Base-by-base conservation (phyloP, 352 stramenopile species). In the Vaucheria bursata region DNA sequence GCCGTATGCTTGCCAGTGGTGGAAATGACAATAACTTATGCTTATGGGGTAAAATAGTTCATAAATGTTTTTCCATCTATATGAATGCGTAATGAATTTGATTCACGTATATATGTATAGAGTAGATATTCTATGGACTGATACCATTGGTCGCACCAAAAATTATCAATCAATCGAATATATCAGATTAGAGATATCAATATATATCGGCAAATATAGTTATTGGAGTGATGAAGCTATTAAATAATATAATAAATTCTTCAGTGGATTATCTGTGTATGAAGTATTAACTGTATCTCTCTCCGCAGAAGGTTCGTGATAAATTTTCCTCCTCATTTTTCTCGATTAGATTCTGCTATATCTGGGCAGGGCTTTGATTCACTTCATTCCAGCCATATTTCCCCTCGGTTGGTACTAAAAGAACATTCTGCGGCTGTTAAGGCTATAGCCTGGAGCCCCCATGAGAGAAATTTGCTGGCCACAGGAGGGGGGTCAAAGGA, bases 11-110 rank as follows among this genome's bases (percentile, higher is more conserved):
- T 3, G 95, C 95, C 0, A 97, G 92, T 1, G 96, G 96, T 25
- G 95, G 94, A 18, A 99, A 99, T 85, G 96, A 99, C 85, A 99
- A 99, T 79, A 86, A 89, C 18, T 85, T 99, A 12, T 98, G 93
- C 75, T 84, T 99, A 32, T 98, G 94, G 93, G 93, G 97, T 87
- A 87, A 69, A n/a, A n/a, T n/a, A n/a, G n/a, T n/a, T n/a, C n/a
- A n/a, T n/a, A n/a, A n/a, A n/a, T n/a, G n/a, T n/a, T n/a, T n/a
- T n/a, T n/a, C n/a, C n/a, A n/a, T n/a, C n/a, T n/a, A n/a, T n/a
- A n/a, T n/a, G n/a, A n/a, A n/a, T n/a, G n/a, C n/a, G n/a, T n/a
- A n/a, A n/a, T n/a, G n/a, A n/a, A n/a, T n/a, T n/a, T n/a, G n/a
- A n/a, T n/a, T n/a, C n/a, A n/a, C n/a, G n/a, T n/a, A n/a, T n/a